Evolutionary conservation across 2,329 filamentous ascomycete genomes (phyloP).

Genomic region (Arthrobotrys entomopaga): DNA sequence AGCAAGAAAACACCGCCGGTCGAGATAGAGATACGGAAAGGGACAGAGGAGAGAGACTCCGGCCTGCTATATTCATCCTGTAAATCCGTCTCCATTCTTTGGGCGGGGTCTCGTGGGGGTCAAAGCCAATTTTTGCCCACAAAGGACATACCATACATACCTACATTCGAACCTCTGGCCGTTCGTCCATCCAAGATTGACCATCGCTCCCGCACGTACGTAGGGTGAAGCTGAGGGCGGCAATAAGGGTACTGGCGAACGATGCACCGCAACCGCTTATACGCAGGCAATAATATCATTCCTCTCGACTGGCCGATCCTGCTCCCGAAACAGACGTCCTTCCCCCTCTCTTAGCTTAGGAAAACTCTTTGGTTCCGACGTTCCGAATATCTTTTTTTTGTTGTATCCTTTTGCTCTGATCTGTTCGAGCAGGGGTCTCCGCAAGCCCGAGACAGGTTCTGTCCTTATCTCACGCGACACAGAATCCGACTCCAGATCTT

Average conservation of each 20-base stretch:
- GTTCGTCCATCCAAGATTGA: constrained; percentile 11
- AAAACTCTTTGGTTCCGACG: constrained; percentile 44
- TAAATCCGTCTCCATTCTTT: constrained; percentile 35
- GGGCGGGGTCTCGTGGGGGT: constrained; percentile 56
- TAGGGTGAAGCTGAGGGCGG: constrained; percentile 12
- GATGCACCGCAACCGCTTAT: constrained; percentile 47
- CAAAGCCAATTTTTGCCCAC: constrained; percentile 21
- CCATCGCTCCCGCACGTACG: constrained; percentile 26
- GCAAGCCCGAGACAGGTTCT: constrained; percentile 44
- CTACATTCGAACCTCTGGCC: constrained; percentile 7
- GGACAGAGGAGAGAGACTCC: no score
- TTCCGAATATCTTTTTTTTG: constrained; percentile 44
- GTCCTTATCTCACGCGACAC: constrained; percentile 55
- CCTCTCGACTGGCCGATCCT: constrained; percentile 46
- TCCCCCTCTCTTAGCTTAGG: constrained; percentile 14
- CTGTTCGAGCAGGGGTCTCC: constrained; percentile 51
- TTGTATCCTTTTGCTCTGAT: constrained; percentile 51
- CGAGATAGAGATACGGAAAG: not conserved
- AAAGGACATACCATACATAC: no score
- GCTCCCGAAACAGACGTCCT: constrained; percentile 36
- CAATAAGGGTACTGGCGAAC: constrained; percentile 31
- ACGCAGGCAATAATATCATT: constrained; percentile 39
- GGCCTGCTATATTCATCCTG: constrained; percentile 14
- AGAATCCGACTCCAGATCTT: constrained; percentile 34
- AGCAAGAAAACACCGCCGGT: constrained; percentile 3